Percentiles rank a stretch among this genome's conserved stretches.
These are phyloP conservation scores for Myriosclerotinia duriaeana DNA, from an alignment of 2,329 filamentous ascomycete genomes.

Conservation along the genomic window DNA sequence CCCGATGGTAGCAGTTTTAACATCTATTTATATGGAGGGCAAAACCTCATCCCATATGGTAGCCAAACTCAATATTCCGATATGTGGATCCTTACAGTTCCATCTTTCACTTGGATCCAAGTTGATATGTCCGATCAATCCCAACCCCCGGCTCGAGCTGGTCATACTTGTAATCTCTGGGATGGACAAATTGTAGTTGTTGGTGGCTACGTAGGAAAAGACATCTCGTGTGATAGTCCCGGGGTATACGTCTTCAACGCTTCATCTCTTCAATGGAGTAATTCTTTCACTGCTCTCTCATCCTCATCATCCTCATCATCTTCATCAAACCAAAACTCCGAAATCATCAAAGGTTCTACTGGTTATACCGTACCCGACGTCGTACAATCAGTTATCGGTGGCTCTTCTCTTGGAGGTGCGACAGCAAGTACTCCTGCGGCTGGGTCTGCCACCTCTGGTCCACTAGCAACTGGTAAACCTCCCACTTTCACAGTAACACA, in stretches of 20 bases:
- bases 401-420: slow-evolving; percentile 59
- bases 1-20: slow-evolving; percentile 74
- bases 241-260: slow-evolving; percentile 74
- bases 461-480: slow-evolving; percentile 67
- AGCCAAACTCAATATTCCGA: slow-evolving; percentile 63
- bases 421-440: slow-evolving; percentile 64
- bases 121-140: slow-evolving; percentile 55
- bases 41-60: slow-evolving; percentile 65
- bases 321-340: slow-evolving; percentile 30
- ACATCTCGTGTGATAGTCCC: slow-evolving; percentile 63
- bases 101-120: slow-evolving; percentile 71
- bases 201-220: slow-evolving; percentile 64
- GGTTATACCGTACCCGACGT: slow-evolving; percentile 65
- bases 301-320: slow-evolving; percentile 46
- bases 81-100: slow-evolving; percentile 72
- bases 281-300: slow-evolving; percentile 58
- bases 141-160: slow-evolving; percentile 61
- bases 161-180: slow-evolving; percentile 68
- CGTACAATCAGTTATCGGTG: slow-evolving; percentile 64
- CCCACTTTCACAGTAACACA: slow-evolving; percentile 67
- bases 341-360: slow-evolving; percentile 56
- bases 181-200: slow-evolving; percentile 70
- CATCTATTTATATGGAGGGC: slow-evolving; percentile 75
- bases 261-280: slow-evolving; percentile 61
- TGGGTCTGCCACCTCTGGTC: slow-evolving; percentile 63